Conservation (phyloP, 805 yeast species). For the Barnettozyma sucrosica region DNA sequence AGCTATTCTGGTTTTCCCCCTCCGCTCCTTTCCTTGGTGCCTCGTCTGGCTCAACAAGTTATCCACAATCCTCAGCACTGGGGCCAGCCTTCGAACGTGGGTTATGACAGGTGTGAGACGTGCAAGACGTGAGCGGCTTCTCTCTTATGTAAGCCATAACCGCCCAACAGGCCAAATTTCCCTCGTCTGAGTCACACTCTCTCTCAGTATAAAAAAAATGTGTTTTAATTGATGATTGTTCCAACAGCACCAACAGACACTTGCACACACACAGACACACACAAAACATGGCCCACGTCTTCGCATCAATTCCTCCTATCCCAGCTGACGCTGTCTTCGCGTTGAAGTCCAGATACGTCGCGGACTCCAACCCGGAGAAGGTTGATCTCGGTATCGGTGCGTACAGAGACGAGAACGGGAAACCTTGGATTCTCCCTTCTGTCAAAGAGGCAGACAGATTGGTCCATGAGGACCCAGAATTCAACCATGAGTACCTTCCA, state of each 20-base stretch:
- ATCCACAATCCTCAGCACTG: no score
- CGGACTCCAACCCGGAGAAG: constrained; percentile 56
- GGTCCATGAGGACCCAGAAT: constrained; percentile 50
- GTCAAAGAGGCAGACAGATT: constrained; percentile 63
- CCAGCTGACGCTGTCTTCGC: constrained; percentile 90
- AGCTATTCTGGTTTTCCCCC: no score
- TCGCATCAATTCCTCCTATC: constrained; percentile 48
- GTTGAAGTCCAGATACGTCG: constrained; percentile 57
- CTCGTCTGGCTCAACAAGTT: no score
- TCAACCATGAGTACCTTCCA: constrained; percentile 86
- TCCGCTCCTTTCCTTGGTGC: no score
- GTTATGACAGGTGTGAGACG: no score
- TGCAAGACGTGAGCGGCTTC: not conserved
- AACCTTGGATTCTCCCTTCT: constrained; percentile 68
- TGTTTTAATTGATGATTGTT: no score
- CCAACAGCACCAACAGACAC: not conserved
- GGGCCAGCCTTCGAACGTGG: no score
- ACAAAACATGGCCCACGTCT: constrained; percentile 28
- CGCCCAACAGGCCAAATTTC: not conserved
- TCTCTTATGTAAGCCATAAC: not conserved
- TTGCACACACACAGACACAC: not conserved
- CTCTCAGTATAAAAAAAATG: not conserved
- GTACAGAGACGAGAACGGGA: constrained; percentile 61
- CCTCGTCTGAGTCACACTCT: not conserved
- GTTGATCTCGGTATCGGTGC: constrained; percentile 88